phyloP scores from a whole-genome alignment of 2,329 filamentous ascomycete genomes.

The Colletotrichum theobromicola region DNA sequence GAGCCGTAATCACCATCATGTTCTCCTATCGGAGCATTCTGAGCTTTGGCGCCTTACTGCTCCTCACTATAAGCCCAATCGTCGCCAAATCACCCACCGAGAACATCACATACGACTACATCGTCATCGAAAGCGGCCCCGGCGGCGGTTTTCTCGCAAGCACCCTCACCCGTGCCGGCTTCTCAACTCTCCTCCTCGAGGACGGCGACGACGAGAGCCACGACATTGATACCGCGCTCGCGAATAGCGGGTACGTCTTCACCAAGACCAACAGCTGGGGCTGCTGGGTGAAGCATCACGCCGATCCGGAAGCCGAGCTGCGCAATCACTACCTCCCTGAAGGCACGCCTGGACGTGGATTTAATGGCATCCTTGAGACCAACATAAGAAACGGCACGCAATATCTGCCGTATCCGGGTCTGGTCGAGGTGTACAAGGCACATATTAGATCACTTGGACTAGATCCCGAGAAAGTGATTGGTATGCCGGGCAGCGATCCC shows the following conservation, averaged over 20 bases:
- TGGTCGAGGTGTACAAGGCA: neutral
- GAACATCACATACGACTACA: constrained; percentile 53
- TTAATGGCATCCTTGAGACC: constrained; percentile 40
- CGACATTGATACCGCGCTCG: neutral
- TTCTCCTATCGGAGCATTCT: neutral
- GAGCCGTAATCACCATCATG: neutral
- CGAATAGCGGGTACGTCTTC: constrained; percentile 20
- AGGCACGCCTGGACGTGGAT: constrained; percentile 45
- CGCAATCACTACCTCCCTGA: constrained; percentile 35
- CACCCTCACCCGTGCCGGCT: constrained; percentile 58
- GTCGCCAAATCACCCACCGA: neutral
- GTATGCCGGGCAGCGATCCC: neutral
- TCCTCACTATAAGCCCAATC: neutral
- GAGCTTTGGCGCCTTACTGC: neutral
- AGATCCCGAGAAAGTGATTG: neutral
- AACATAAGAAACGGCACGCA: constrained; percentile 11
- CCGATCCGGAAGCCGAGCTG: neutral
- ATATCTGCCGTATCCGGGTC: neutral
- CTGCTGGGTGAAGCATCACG: neutral
- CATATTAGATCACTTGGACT: neutral
- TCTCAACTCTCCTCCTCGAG: constrained; percentile 61
- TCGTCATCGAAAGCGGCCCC: constrained; percentile 61
- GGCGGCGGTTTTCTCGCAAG: constrained; percentile 60
- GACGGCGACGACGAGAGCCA: constrained; percentile 48
- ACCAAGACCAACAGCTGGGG: constrained; percentile 6